phyloP scores from a whole-genome alignment of 345 rosid genomes.

The Chamaenerion angustifolium region DNA sequence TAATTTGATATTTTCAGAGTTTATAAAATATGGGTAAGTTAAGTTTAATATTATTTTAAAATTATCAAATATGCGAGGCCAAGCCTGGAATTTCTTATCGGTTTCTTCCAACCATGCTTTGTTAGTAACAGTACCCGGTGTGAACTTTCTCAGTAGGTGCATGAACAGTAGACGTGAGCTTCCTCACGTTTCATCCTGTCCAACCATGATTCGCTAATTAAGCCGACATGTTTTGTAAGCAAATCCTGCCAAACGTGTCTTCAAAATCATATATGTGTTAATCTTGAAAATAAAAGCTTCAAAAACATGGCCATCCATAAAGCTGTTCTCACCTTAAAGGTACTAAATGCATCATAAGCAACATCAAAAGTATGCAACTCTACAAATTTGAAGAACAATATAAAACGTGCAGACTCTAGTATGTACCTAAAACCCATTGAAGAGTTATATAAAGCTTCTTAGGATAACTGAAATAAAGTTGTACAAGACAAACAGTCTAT shows the following conservation, averaged over 20 bases:
- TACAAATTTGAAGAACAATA: slow-evolving; percentile 89
- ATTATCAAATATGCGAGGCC: slow-evolving; percentile 99
- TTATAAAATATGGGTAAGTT: too few relatives aligned
- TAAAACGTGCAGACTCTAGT: slow-evolving; percentile 87
- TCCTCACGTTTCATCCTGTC: too few relatives aligned
- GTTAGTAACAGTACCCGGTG: slow-evolving; percentile 48
- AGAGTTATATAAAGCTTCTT: too few relatives aligned
- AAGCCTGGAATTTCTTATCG: slow-evolving; percentile 79
- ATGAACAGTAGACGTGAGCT: too few relatives aligned
- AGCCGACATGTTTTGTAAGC: slow-evolving; percentile 81
- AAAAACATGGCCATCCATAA: slow-evolving; percentile 5
- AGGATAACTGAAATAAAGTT: too few relatives aligned
- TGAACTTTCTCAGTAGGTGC: too few relatives aligned
- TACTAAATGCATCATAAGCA: slow-evolving; percentile 94
- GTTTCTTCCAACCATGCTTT: slow-evolving; percentile 80
- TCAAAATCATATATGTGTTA: slow-evolving; percentile 4
- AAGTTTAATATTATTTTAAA: too few relatives aligned
- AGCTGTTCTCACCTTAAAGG: slow-evolving; percentile 65
- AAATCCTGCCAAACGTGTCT: slow-evolving; percentile 53
- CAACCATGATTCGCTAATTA: too few relatives aligned
- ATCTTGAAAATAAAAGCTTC: slow-evolving; percentile 5
- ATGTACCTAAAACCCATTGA: slow-evolving; percentile 47
- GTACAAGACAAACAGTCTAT: too few relatives aligned
- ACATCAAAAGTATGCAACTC: slow-evolving; percentile 88
- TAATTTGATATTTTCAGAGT: too few relatives aligned